Conservation (phyloP, 352 stramenopile genomes). For the Globisporangium alternatum region DNA sequence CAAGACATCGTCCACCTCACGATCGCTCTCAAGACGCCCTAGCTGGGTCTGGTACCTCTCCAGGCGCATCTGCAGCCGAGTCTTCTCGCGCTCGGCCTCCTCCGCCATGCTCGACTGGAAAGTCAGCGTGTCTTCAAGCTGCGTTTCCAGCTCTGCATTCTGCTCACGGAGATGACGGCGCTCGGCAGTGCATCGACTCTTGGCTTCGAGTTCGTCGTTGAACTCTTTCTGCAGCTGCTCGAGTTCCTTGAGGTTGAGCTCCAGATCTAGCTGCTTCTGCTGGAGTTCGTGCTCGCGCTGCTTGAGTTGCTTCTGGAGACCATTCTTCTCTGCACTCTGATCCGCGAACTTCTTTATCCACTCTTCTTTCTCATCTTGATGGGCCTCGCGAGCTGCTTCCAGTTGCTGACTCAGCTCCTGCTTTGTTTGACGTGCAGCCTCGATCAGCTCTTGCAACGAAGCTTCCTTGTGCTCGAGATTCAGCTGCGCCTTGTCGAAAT, state of each 20-base stretch:
- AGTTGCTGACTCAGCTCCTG: conserved; percentile 39
- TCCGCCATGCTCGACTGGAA: conserved; percentile 23
- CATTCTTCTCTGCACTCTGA: conserved; percentile 51
- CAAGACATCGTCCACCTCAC: conserved; percentile 53
- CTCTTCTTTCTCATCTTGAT: conserved; percentile 50
- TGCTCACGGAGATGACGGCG: conserved; percentile 22
- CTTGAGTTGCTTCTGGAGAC: conserved; percentile 55
- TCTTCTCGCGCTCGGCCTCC: conserved; percentile 30
- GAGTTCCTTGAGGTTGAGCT: conserved; percentile 44
- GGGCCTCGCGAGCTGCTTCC: conserved; percentile 26
- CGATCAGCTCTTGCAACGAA: conserved; percentile 29
- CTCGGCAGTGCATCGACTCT: conserved; percentile 24
- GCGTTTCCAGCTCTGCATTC: conserved; percentile 28
- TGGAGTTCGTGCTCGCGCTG: conserved; percentile 32
- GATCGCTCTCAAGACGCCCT: conserved; percentile 37
- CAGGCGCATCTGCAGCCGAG: conserved; percentile 35
- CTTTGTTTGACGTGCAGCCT: conserved; percentile 29
- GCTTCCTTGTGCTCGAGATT: conserved; percentile 46
- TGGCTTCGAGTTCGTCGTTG: conserved; percentile 26
- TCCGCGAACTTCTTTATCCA: conserved; percentile 68
- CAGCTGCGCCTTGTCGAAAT: conserved; percentile 54
- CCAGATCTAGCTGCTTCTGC: conserved; percentile 33
- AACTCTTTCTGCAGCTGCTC: conserved; percentile 40
- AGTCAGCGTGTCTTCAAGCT: conserved; percentile 22
- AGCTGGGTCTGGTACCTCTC: conserved; percentile 62